Percentiles rank a stretch among this genome's conserved stretches.
phyloP scores from a whole-genome alignment of 139 green algal genomes.

The Eudorina sp. region DNA sequence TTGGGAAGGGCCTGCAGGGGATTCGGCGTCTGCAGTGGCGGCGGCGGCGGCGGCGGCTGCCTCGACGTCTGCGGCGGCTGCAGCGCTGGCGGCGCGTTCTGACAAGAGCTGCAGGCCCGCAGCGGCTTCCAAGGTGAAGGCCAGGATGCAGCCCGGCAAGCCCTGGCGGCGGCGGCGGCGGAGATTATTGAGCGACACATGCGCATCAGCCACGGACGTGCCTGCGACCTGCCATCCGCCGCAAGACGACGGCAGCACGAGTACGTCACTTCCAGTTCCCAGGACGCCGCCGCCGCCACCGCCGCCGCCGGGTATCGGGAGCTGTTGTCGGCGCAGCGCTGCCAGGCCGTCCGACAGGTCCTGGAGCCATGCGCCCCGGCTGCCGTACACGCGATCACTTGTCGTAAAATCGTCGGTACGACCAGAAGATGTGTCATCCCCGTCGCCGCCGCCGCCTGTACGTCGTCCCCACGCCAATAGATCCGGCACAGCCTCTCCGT shows the following conservation, averaged over 20 bases:
- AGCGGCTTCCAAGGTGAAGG: neutral
- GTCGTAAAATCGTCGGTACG: no score
- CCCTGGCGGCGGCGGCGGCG: neutral
- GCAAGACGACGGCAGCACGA: constrained; percentile 23
- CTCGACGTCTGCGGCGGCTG: no score
- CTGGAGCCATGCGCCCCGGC: neutral
- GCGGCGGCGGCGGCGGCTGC: no score
- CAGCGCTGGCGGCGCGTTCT: no score
- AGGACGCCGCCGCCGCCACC: constrained; percentile 5
- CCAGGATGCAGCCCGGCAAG: constrained; percentile 24
- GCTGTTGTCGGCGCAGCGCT: neutral
- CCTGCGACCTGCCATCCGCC: neutral
- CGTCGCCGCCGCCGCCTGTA: no score
- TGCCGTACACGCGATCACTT: constrained; percentile 12
- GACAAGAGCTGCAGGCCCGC: neutral
- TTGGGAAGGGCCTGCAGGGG: no score
- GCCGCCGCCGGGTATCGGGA: neutral
- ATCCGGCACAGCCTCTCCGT: no score
- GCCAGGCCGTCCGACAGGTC: neutral
- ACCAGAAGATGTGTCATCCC: no score
- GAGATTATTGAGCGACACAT: neutral
- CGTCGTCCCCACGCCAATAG: no score
- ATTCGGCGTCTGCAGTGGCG: neutral
- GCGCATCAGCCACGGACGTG: neutral
- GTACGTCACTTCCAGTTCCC: neutral